Evolutionary conservation across 1,284 basidiomycete genomes (phyloP).

Genomic region (Ustilago loliicola): DNA sequence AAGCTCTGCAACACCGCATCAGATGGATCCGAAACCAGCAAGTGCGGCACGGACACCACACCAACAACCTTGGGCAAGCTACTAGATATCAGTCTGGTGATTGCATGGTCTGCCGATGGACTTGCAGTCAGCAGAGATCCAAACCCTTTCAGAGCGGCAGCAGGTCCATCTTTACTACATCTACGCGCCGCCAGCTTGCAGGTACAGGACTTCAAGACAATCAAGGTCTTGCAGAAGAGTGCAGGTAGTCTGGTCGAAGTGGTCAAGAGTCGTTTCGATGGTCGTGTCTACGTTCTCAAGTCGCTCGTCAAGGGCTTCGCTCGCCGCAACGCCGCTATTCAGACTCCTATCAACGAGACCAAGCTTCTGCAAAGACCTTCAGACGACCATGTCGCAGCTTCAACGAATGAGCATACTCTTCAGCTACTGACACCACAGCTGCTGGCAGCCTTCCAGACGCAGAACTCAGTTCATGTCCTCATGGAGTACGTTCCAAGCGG

Average conservation of each 20-base stretch:
- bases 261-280: conserved; percentile 64
- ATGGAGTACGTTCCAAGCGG: conserved; percentile 69
- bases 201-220: conserved; percentile 57
- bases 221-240: conserved; percentile 61
- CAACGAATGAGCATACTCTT: conserved; percentile 1
- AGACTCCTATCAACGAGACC: conserved; percentile 63
- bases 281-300: conserved; percentile 68
- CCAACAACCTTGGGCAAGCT: conserved; percentile 16
- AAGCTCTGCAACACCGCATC: neutral
- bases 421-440: conserved; percentile 56
- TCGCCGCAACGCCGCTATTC: conserved; percentile 58
- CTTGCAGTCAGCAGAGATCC: conserved; percentile 37
- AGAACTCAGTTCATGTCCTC: conserved; percentile 65
- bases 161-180: conserved; percentile 24
- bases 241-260: conserved; percentile 64
- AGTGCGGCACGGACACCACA: neutral
- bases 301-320: conserved; percentile 66
- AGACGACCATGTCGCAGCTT: neutral
- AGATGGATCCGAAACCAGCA: conserved; percentile 8
- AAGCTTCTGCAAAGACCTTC: conserved; percentile 48
- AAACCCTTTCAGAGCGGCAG: conserved; percentile 44
- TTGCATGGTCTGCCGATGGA: conserved; percentile 53
- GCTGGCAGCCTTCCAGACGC: conserved; percentile 65
- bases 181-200: conserved; percentile 44
- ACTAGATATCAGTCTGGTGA: conserved; percentile 56